Conservation (phyloP, 1,284 basidiomycete genomes). For the Pseudozyma sp. region DNA sequence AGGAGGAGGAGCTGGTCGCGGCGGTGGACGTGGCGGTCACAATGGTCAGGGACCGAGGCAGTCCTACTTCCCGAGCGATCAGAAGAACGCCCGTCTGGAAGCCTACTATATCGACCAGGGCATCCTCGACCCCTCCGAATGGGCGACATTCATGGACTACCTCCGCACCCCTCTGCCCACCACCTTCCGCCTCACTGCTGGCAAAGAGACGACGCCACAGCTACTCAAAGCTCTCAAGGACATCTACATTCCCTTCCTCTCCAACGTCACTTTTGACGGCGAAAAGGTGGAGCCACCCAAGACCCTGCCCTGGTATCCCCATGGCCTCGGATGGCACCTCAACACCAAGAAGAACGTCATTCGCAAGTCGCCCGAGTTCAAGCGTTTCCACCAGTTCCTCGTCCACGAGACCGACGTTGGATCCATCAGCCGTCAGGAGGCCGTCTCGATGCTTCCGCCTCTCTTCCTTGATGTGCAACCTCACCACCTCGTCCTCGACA, state of each 20-base stretch:
- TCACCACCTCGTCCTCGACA: constrained; percentile 77
- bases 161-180: constrained; percentile 85
- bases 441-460: constrained; percentile 98
- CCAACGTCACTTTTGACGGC: constrained; percentile 81
- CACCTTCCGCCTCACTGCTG: constrained; percentile 86
- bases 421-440: constrained; percentile 95
- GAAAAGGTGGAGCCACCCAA: constrained; percentile 77
- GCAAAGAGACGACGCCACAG: constrained; percentile 61
- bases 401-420: constrained; percentile 99
- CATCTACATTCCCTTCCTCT: constrained; percentile 81
- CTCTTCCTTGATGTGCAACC: constrained; percentile 89
- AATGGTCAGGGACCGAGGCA: constrained; percentile 16
- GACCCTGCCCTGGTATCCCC: constrained; percentile 92
- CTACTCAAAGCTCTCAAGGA: constrained; percentile 63
- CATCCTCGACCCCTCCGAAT: constrained; percentile 73
- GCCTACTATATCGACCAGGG: constrained; percentile 66
- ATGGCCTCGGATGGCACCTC: constrained; percentile 93
- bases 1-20: constrained; percentile 41
- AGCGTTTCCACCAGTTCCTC: constrained; percentile 93
- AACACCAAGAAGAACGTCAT: constrained; percentile 90
- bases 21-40: constrained; percentile 31
- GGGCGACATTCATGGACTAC: constrained; percentile 79
- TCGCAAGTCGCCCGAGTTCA: constrained; percentile 91
- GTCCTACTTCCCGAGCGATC: constrained; percentile 30
- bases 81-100: constrained; percentile 56